Percentiles rank a stretch among this genome's conserved stretches.
Conservation (phyloP, 2,329 filamentous ascomycete genomes). For the Aspergillus glaucus region DNA sequence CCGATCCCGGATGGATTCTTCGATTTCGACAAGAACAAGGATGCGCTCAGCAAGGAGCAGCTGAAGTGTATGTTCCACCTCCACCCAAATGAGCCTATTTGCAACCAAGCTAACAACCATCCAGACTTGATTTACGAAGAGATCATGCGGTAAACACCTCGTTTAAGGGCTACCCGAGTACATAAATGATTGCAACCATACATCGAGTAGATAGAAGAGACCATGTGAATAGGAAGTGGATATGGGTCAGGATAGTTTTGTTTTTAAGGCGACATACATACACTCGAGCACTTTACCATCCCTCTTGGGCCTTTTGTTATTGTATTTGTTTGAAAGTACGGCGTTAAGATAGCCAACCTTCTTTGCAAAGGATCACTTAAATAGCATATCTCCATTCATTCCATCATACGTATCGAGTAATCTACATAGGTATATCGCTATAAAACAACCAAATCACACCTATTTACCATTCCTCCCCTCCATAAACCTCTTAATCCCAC, state of each 20-base stretch:
- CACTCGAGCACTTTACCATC: too few relatives aligned
- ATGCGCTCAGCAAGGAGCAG: conserved; percentile 96
- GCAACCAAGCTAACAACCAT: conserved; percentile 2
- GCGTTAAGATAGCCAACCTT: too few relatives aligned
- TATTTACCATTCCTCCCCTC: conserved; percentile 1
- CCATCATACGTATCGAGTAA: not conserved
- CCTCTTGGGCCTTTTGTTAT: too few relatives aligned
- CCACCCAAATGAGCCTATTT: conserved; percentile 13
- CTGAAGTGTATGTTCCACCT: conserved; percentile 62
- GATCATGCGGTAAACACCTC: conserved; percentile 63
- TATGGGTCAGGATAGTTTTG: not conserved
- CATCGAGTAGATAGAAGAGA: conserved; percentile 5
- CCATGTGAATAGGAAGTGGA: not conserved
- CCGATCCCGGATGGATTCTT: conserved; percentile 99
- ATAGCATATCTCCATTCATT: not conserved
- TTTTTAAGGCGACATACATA: too few relatives aligned
- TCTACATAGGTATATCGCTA: not conserved
- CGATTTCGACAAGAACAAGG: conserved; percentile 99
- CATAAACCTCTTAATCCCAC: conserved; percentile 56
- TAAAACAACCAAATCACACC: not conserved
- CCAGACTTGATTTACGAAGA: conserved; percentile 87
- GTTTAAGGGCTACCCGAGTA: not conserved
- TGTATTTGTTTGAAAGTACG: too few relatives aligned
- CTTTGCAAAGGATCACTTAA: too few relatives aligned
- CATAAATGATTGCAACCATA: not conserved